Conservation (phyloP, 257 asterid species). For the Leonotis leonurus region DNA sequence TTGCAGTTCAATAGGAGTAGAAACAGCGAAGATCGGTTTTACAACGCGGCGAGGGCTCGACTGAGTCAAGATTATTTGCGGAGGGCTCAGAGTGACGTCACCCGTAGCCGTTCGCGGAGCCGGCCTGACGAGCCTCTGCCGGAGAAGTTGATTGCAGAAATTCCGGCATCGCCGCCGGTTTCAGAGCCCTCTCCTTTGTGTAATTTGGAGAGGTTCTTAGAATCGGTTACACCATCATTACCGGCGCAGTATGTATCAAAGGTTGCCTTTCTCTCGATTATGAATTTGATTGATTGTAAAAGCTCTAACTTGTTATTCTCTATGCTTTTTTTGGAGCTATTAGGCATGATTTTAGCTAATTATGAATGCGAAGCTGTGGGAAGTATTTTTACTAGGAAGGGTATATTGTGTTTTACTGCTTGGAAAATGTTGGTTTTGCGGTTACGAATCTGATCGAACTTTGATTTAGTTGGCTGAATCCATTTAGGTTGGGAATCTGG, state of each 20-base stretch:
- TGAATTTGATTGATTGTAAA: conserved; percentile 12
- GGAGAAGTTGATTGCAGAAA: conserved; percentile 27
- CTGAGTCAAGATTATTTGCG: conserved; percentile 52
- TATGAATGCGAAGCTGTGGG: background rate
- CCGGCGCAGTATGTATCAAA: conserved; percentile 66
- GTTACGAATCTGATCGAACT: background rate
- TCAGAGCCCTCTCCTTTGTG: conserved; percentile 37
- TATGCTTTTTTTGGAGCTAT: background rate
- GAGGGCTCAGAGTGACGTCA: conserved; percentile 70
- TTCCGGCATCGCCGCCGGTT: conserved; percentile 15
- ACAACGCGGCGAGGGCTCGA: conserved; percentile 69
- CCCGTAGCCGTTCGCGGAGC: conserved; percentile 33
- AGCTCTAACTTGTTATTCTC: conserved; percentile 13
- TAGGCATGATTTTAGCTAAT: background rate
- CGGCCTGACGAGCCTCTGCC: conserved; percentile 32
- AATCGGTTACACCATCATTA: conserved; percentile 70
- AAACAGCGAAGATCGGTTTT: conserved; percentile 78
- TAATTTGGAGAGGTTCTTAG: conserved; percentile 71
- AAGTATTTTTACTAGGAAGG: background rate
- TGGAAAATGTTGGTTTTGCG: background rate
- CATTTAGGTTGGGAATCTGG: too few species aligned
- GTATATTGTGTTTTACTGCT: background rate
- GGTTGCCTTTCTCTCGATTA: conserved; percentile 34
- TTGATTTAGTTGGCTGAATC: background rate
- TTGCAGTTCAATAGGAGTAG: conserved; percentile 77